Percentiles rank a stretch among this genome's conserved stretches.
These are phyloP conservation scores for Myxozyma nipponensis DNA, from an alignment of 805 yeast genomes.

Conservation along the genomic window DNA sequence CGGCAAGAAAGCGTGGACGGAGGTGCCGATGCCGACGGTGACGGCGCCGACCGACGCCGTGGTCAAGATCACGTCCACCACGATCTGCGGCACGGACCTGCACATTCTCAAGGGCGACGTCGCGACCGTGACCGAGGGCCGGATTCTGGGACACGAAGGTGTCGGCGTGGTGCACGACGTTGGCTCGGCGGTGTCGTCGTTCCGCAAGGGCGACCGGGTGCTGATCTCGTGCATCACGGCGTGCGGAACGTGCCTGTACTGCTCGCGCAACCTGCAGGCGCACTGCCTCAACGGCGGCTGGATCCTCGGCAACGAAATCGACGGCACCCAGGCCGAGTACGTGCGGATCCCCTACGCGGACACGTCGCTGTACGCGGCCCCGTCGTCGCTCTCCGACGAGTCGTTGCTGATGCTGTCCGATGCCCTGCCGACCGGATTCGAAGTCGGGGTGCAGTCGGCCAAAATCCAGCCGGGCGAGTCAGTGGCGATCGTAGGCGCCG, in stretches of 20 bases:
- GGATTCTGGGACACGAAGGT: constrained; percentile 49
- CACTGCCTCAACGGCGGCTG: constrained; percentile 36
- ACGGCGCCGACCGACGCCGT: constrained; percentile 42
- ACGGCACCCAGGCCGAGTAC: constrained; percentile 62
- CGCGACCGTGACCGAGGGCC: constrained; percentile 39
- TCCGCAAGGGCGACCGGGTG: constrained; percentile 47
- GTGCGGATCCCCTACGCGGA: constrained; percentile 57
- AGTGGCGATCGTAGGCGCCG: constrained; percentile 23
- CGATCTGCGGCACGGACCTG: constrained; percentile 54
- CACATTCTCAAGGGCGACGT: constrained; percentile 49
- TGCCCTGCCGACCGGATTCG: constrained; percentile 25
- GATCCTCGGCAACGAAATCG: constrained; percentile 33
- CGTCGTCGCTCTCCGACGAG: constrained; percentile 30
- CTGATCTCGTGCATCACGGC: constrained; percentile 51
- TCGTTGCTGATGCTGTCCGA: constrained; percentile 24
- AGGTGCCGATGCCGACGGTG: constrained; percentile 23
- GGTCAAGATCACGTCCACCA: constrained; percentile 46
- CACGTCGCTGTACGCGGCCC: constrained; percentile 47
- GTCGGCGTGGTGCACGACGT: constrained; percentile 39
- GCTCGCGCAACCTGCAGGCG: constrained; percentile 36
- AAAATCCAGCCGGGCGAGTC: constrained; percentile 19
- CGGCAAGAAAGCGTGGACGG: constrained; percentile 15
- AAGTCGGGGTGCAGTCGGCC: constrained; percentile 19
- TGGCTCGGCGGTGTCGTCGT: constrained; percentile 39
- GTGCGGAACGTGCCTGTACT: constrained; percentile 59